These are phyloP conservation scores for Ustilago xerochloae DNA, from an alignment of 1,284 basidiomycete species.

Conservation along the genomic window DNA sequence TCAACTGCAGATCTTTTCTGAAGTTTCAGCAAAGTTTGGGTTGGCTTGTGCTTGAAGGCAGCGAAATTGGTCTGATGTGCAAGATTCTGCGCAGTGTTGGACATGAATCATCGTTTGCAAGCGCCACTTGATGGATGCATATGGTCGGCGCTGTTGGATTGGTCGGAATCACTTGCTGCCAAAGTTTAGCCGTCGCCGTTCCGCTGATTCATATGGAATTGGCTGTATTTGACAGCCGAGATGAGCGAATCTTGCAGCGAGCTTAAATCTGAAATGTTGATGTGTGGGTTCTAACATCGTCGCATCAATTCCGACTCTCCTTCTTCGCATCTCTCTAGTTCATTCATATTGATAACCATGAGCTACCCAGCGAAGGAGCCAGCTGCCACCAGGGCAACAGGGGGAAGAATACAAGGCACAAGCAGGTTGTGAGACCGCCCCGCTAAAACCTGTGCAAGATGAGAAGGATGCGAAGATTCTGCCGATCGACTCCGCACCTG, in stretches of 20 bases:
- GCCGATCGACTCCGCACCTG: background rate
- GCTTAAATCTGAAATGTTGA: background rate
- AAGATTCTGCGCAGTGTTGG: background rate
- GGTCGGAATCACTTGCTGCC: no score
- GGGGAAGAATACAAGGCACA: no score
- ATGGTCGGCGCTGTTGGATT: background rate
- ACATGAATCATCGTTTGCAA: conserved; percentile 10
- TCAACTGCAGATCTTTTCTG: no score
- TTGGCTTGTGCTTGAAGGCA: background rate
- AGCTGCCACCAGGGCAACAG: no score
- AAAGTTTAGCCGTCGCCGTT: background rate
- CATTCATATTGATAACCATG: no score
- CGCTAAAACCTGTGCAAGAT: no score
- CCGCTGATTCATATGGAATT: background rate
- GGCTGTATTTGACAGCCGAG: background rate
- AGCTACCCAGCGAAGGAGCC: no score
- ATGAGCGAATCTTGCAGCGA: background rate
- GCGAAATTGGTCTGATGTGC: background rate
- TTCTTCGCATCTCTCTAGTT: no score
- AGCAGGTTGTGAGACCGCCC: no score
- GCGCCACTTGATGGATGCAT: background rate
- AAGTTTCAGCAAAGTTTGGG: no score
- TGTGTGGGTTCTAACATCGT: background rate
- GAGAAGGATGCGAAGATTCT: no score
- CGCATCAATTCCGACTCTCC: background rate